A percentile compares a stretch with the other conserved stretches of the same genome.
These are phyloP conservation scores for Leonotis leonurus DNA, from an alignment of 257 asterid genomes.

Conservation along the genomic window DNA sequence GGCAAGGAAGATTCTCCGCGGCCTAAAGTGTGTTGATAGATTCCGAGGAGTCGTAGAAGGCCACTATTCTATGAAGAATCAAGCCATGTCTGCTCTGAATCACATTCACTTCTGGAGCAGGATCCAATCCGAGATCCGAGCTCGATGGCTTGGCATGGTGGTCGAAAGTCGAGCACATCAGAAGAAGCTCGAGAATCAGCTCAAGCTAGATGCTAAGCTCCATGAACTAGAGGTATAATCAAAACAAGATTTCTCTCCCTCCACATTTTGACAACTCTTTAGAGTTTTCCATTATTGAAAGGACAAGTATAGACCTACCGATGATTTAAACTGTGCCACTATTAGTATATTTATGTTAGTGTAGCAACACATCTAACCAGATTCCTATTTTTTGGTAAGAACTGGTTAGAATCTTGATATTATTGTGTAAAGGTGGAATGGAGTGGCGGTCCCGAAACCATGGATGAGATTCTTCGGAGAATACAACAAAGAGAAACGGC, in stretches of 20 bases:
- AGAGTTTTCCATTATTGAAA: slow-evolving; percentile 11
- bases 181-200: slow-evolving; percentile 51
- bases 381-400: background rate
- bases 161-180: slow-evolving; percentile 38
- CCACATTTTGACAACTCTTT: background rate
- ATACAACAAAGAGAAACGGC: slow-evolving; percentile 67
- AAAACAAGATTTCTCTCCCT: background rate
- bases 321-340: background rate
- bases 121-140: slow-evolving; percentile 50
- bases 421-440: slow-evolving; percentile 46
- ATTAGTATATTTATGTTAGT: slow-evolving; percentile 4
- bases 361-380: slow-evolving; percentile 4
- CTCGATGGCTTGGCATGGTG: slow-evolving; percentile 57
- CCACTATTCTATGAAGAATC: slow-evolving; percentile 29
- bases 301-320: slow-evolving; percentile 10
- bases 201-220: slow-evolving; percentile 63
- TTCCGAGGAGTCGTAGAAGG: slow-evolving; percentile 37
- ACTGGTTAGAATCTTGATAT: background rate
- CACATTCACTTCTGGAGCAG: slow-evolving; percentile 61
- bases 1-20: slow-evolving; percentile 45
- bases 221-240: slow-evolving; percentile 81
- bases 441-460: slow-evolving; percentile 72
- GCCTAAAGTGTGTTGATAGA: slow-evolving; percentile 38
- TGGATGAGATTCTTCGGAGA: slow-evolving; percentile 61
- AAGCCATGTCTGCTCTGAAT: slow-evolving; percentile 41